These are phyloP conservation scores for Umbelopsis sp. DNA, from an alignment of 192 early-diverging fungal species.

Conservation along the genomic window DNA sequence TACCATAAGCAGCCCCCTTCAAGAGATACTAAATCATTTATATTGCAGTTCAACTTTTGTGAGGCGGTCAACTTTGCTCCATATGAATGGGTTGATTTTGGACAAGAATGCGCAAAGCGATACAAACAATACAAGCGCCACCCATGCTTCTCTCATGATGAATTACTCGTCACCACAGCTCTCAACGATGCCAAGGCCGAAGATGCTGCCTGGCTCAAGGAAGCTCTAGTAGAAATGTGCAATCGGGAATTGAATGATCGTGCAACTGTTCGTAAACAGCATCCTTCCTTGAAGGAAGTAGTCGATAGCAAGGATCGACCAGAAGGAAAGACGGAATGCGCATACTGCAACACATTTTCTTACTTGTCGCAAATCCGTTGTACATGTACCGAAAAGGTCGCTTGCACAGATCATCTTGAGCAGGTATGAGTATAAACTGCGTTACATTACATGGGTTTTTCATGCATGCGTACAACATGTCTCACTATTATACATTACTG, in stretches of 20 bases:
- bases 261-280: slow-evolving; percentile 29
- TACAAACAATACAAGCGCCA: slow-evolving; percentile 79
- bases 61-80: slow-evolving; percentile 98
- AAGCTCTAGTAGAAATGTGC: slow-evolving; percentile 50
- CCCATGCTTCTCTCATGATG: slow-evolving; percentile 96
- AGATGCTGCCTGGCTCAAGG: slow-evolving; percentile 46
- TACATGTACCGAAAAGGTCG: slow-evolving; percentile 60
- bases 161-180: slow-evolving; percentile 71
- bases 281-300: slow-evolving; percentile 41
- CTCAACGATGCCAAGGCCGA: slow-evolving; percentile 37
- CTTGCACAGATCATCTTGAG: slow-evolving; percentile 65
- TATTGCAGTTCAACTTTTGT: slow-evolving; percentile 81
- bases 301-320: slow-evolving; percentile 46
- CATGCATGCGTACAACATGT: background rate
- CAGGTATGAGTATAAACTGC: too few species aligned
- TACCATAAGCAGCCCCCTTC: background rate
- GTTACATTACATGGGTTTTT: background rate
- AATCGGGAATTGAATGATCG: slow-evolving; percentile 60
- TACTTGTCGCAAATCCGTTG: slow-evolving; percentile 71
- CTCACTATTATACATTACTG: slow-evolving; percentile 9
- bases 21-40: slow-evolving; percentile 12
- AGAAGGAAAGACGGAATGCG: slow-evolving; percentile 68
- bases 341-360: slow-evolving; percentile 69
- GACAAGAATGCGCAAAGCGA: slow-evolving; percentile 73
- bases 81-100: slow-evolving; percentile 87